Evolutionary conservation across 208 protist genomes (phyloP), one percentile per base, ranked within the genome.

Genomic region (Trypanosoma melophagium): DNA sequence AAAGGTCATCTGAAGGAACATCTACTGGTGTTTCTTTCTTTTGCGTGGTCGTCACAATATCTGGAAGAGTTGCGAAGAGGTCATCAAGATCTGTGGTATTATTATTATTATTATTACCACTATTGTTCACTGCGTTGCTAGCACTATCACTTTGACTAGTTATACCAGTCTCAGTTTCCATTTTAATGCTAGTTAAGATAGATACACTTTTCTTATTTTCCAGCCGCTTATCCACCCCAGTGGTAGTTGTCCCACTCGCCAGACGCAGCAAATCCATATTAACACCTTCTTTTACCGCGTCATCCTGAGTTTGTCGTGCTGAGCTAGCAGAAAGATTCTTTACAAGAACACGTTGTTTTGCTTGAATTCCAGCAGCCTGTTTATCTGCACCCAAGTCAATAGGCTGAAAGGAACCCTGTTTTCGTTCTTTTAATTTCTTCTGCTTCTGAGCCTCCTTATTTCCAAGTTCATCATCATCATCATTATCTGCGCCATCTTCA

Each of bases 351-450:
- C 88, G 80, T 25, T 82, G 60, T 45, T 80, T 80, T 52, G 81
- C 78, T 28, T 86, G 66, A 52, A 90, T 82, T 5, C 84, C 84
- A 21, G 86, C 86, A 53, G 78, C 71, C 68, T 79, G 61, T 66
- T 92, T 77, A 45, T 91, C 86, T 40, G 79, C 74, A 41, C 71
- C 75, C 63, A 95, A 79, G 62, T 95, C 86, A 10, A 93, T 86
- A 1, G 84, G 78, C 53, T 77, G 59, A 56, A 95, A 95, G 10
- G 9, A 54, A 10, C 40, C n/a, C 40, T 38, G 22, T 4, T 50
- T 9, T 35, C 35, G 7, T 21, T 49, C 10, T 12, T 49, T 62
- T 49, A 42, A 1, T 55, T 42, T 58, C 5, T 53, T 49, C 41
- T 73, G 21, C 0, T 55, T 50, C 7, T 54, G 10, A 19, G 49